Evolutionary conservation across 345 rosid genomes (phyloP).

Genomic region (Durio zibethinus): DNA sequence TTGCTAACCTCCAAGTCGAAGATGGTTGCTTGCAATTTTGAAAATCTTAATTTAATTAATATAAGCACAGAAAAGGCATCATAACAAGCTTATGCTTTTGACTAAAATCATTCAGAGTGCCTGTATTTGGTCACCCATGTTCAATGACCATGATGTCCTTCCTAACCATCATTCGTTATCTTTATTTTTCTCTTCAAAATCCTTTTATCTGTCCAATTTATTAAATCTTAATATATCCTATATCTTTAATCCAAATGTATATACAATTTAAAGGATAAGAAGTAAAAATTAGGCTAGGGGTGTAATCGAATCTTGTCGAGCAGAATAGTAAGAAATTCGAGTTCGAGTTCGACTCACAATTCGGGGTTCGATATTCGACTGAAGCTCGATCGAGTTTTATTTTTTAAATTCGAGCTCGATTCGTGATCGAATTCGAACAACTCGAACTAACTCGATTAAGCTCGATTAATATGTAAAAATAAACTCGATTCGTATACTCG

Average conservation of each 20-base stretch:
- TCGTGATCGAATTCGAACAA: no score
- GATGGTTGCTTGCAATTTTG: slow-evolving; percentile 14
- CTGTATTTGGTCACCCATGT: slow-evolving; percentile 6
- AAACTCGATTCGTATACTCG: no score
- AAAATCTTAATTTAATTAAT: slow-evolving; percentile 1
- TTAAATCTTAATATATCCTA: neutral
- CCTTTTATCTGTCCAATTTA: neutral
- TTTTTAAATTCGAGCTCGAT: no score
- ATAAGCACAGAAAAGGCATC: neutral
- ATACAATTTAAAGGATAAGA: neutral
- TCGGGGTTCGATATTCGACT: no score
- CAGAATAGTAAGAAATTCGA: no score
- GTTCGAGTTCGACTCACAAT: no score
- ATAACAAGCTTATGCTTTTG: neutral
- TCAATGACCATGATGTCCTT: neutral
- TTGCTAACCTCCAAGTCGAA: slow-evolving; percentile 14
- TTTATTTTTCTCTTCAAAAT: neutral
- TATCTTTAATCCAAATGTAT: neutral
- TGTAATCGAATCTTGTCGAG: no score
- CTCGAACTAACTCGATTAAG: no score
- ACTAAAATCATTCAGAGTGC: neutral
- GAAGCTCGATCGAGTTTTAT: no score
- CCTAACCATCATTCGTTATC: neutral
- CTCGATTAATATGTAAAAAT: no score
- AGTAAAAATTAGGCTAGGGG: neutral